Conservation (phyloP, 2,329 filamentous ascomycete species). For the Neofusicoccum parvum region DNA sequence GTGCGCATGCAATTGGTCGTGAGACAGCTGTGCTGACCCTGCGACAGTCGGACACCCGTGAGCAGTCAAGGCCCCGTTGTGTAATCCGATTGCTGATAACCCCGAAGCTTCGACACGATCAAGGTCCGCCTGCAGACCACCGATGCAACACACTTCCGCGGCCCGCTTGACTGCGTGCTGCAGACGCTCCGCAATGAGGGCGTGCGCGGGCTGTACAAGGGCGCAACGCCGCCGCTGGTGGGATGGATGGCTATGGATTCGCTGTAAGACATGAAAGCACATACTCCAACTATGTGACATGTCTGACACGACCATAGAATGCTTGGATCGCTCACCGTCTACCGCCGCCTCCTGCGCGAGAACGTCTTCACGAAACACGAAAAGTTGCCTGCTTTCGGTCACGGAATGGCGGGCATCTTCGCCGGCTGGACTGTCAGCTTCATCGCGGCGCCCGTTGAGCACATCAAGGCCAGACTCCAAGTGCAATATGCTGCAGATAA, state of each 20-base stretch:
- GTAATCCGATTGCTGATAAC: background rate
- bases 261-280: slow-evolving; percentile 44
- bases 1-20: slow-evolving; percentile 31
- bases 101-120: slow-evolving; percentile 83
- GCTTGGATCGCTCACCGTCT: slow-evolving; percentile 89
- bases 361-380: slow-evolving; percentile 67
- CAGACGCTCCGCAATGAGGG: slow-evolving; percentile 88
- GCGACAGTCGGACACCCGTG: slow-evolving; percentile 62
- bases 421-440: slow-evolving; percentile 90
- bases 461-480: slow-evolving; percentile 91
- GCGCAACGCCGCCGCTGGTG: slow-evolving; percentile 84
- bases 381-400: slow-evolving; percentile 73
- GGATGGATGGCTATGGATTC: slow-evolving; percentile 99
- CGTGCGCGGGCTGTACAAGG: slow-evolving; percentile 85
- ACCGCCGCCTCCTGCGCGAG: slow-evolving; percentile 80
- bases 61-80: slow-evolving; percentile 27
- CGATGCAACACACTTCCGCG: slow-evolving; percentile 73
- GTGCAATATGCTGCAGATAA: slow-evolving; percentile 88
- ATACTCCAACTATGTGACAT: background rate
- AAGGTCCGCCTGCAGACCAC: slow-evolving; percentile 96
- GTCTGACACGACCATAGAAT: slow-evolving; percentile 52
- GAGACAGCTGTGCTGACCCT: slow-evolving; percentile 17
- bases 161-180: slow-evolving; percentile 81
- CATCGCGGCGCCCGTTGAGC: slow-evolving; percentile 90
- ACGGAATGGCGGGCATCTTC: slow-evolving; percentile 84